Base-by-base conservation (phyloP, 345 rosid genomes). In the Ailanthus altissimus region DNA sequence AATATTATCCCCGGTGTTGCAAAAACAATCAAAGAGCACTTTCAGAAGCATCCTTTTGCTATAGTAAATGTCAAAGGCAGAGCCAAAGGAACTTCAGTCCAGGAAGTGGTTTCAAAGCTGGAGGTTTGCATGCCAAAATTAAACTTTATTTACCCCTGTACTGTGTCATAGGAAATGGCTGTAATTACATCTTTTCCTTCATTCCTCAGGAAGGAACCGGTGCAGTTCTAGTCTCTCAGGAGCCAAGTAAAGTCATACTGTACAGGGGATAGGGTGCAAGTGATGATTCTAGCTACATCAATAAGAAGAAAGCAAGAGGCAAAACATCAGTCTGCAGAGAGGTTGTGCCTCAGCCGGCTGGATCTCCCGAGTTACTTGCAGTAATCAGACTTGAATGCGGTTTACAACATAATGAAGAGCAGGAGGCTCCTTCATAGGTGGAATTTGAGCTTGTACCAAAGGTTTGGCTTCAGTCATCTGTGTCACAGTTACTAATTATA, bases 71-170 rank as follows among this genome's bases (percentile, higher is more conserved):
- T 95, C 63, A 92, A 95, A 85, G 97, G 98, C 74, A 88, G 99
- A 80, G 99, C 99, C 43, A 86, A 89, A 79, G 98, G 98, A 72
- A 95, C 99, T 64, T 95, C 98, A 2, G 88, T 93, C 72, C 97
- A 89, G 80, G 99, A 95, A 85, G 88, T 95, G 79, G 86, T 89
- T 72, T 80, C 85, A 79, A 87, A 88, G 92, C 90, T 95, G 70
- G 89, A 95, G 96, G 98, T 94, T 47, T 69, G 85, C 47, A 20
- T 28, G 11, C 40, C 68, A 14, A 2, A 50, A 62, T 49, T 59
- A 66, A 60, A 56, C n/a, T 53, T 53, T 66, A 10, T 57, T 64
- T 51, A 32, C 43, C 49, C 57, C 9, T 56, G 43, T 18, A 7
- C 2, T 60, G 47, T 50, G 56, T 54, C 78, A 47, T 43, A 49